These are phyloP conservation scores for Colletotrichum sp. DNA, from an alignment of 2,329 filamentous ascomycete species.

Conservation along the genomic window DNA sequence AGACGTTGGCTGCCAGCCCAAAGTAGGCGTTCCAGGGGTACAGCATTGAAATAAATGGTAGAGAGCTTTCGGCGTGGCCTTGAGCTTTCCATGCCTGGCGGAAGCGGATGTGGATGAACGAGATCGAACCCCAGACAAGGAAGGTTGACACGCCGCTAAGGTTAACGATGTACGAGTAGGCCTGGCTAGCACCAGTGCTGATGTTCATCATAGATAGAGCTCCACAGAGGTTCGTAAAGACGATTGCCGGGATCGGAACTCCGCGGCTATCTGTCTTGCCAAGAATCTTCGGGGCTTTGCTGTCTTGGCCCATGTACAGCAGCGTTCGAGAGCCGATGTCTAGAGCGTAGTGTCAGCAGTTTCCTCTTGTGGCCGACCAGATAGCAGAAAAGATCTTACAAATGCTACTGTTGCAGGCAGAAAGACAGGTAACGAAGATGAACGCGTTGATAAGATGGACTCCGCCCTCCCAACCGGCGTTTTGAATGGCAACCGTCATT, in stretches of 20 bases:
- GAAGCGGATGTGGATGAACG: conserved; percentile 75
- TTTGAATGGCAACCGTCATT: conserved; percentile 76
- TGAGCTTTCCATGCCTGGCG: conserved; percentile 66
- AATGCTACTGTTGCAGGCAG: conserved; percentile 75
- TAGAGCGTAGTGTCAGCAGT: background rate
- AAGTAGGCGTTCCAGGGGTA: conserved; percentile 67
- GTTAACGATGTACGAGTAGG: conserved; percentile 74
- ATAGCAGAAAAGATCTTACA: conserved; percentile 32
- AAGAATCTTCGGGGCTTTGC: conserved; percentile 73
- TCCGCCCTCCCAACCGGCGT: conserved; percentile 74
- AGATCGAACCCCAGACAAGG: conserved; percentile 74
- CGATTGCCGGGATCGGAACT: conserved; percentile 63
- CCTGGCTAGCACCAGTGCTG: conserved; percentile 67
- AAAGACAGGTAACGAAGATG: conserved; percentile 75
- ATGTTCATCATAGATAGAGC: conserved; percentile 78
- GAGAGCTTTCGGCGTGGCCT: conserved; percentile 55
- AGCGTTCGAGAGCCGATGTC: conserved; percentile 77
- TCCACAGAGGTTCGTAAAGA: conserved; percentile 74
- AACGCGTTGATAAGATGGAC: conserved; percentile 81
- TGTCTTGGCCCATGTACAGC: conserved; percentile 75
- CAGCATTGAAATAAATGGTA: conserved; percentile 60
- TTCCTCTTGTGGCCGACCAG: rapidly evolving
- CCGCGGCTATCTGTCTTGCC: conserved; percentile 71
- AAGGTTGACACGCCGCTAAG: conserved; percentile 74
- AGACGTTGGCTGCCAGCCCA: conserved; percentile 60